phyloP scores from a whole-genome alignment of 306 rosid genomes.

The Acacia confusa region DNA sequence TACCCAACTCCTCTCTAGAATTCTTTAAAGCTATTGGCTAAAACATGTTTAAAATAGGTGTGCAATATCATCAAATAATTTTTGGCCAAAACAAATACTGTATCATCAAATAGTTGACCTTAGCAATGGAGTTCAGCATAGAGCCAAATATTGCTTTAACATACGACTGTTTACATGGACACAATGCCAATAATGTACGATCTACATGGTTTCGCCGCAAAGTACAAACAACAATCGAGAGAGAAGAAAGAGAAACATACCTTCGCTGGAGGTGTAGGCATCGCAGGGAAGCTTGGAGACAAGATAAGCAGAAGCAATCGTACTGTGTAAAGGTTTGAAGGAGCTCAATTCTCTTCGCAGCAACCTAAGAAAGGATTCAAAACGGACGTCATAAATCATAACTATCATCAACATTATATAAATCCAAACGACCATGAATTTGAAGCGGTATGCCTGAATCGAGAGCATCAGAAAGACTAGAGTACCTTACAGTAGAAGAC shows the following conservation, averaged over 20 bases:
- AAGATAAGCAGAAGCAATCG: conserved; percentile 60
- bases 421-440: background rate
- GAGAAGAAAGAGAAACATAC: conserved; percentile 22
- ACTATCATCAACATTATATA: background rate
- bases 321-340: conserved; percentile 43
- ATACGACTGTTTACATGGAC: background rate
- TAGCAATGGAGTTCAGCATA: background rate
- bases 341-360: conserved; percentile 54
- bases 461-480: background rate
- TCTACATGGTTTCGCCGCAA: background rate
- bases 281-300: conserved; percentile 61
- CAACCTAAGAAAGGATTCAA: conserved; percentile 23
- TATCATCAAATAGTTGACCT: background rate
- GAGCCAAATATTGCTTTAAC: background rate
- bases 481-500: background rate
- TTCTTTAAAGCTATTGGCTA: background rate
- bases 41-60: background rate
- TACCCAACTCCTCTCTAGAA: too few species aligned
- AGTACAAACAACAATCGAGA: background rate
- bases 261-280: conserved; percentile 42
- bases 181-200: background rate
- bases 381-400: background rate
- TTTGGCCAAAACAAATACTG: too few species aligned
- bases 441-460: background rate
- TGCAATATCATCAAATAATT: background rate